phyloP scores from a whole-genome alignment of 1,284 basidiomycete species.

The Singerocomus rubriflavus region DNA sequence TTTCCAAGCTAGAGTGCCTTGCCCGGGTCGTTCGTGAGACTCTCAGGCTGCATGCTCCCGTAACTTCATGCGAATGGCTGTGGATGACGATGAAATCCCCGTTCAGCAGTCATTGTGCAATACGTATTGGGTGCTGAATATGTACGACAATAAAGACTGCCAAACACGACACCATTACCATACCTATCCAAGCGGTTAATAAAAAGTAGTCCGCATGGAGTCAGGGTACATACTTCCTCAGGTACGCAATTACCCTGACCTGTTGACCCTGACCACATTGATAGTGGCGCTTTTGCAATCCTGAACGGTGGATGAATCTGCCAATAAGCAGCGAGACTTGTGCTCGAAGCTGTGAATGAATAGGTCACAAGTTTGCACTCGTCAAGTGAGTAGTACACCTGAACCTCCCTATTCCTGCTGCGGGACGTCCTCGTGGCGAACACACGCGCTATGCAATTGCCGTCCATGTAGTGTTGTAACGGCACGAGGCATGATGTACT shows the following conservation, averaged over 20 bases:
- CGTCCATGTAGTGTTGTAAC: constrained; percentile 4
- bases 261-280: constrained; percentile 19
- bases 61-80: constrained; percentile 58
- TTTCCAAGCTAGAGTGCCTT: constrained; percentile 35
- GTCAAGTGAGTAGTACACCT: constrained; percentile 50
- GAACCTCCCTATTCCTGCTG: constrained; percentile 1
- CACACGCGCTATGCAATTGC: neutral
- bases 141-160: constrained; percentile 41
- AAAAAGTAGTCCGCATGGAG: constrained; percentile 63
- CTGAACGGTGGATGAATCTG: constrained; percentile 55
- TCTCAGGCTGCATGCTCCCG: constrained; percentile 63
- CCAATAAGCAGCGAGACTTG: constrained; percentile 47
- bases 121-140: constrained; percentile 32
- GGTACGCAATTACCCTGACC: constrained; percentile 34
- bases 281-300: constrained; percentile 38
- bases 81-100: constrained; percentile 60
- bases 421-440: constrained; percentile 3
- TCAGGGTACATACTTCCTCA: constrained; percentile 61
- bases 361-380: constrained; percentile 70
- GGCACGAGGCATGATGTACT: constrained; percentile 14
- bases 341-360: constrained; percentile 67
- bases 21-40: constrained; percentile 59
- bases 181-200: constrained; percentile 67
- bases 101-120: constrained; percentile 38
- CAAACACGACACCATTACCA: constrained; percentile 56